phyloP scores from a whole-genome alignment of 2,329 filamentous ascomycete species.

The Colletotrichum coccodes region DNA sequence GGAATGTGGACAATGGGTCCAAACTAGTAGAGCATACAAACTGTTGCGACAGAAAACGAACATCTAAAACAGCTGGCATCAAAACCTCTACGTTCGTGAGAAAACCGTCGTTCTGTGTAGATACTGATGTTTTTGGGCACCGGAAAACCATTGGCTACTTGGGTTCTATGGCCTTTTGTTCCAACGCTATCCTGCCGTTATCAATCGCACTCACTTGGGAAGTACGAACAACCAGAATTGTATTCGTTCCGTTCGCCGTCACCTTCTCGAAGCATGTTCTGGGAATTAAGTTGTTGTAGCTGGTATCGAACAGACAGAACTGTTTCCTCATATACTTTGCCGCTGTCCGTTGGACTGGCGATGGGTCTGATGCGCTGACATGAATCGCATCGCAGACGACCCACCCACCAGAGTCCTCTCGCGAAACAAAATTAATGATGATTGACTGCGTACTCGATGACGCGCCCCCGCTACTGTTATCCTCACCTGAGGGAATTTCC shows the following conservation, averaged over 20 bases:
- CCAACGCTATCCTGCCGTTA: neutral
- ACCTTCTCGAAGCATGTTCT: slow-evolving; percentile 4
- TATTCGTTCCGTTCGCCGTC: neutral
- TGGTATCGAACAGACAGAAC: neutral
- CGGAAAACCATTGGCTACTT: neutral
- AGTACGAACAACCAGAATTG: neutral
- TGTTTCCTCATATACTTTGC: neutral
- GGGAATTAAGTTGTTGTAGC: neutral
- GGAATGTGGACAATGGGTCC: neutral
- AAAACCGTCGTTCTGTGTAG: too few species aligned
- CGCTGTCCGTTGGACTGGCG: neutral
- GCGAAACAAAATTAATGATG: neutral
- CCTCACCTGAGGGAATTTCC: neutral
- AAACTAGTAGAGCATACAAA: neutral
- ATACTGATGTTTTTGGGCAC: neutral
- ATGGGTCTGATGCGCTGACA: neutral
- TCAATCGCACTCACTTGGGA: neutral
- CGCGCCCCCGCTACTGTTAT: neutral
- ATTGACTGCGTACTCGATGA: neutral
- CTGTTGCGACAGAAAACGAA: neutral
- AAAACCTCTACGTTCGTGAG: too few species aligned
- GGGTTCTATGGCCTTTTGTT: neutral
- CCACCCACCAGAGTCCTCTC: neutral
- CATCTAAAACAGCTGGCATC: neutral
- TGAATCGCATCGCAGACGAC: neutral